A percentile compares a stretch with the other conserved stretches of the same genome.
Conservation (phyloP, 208 protist genomes). For the Leptomonas pyrrhocoris region DNA sequence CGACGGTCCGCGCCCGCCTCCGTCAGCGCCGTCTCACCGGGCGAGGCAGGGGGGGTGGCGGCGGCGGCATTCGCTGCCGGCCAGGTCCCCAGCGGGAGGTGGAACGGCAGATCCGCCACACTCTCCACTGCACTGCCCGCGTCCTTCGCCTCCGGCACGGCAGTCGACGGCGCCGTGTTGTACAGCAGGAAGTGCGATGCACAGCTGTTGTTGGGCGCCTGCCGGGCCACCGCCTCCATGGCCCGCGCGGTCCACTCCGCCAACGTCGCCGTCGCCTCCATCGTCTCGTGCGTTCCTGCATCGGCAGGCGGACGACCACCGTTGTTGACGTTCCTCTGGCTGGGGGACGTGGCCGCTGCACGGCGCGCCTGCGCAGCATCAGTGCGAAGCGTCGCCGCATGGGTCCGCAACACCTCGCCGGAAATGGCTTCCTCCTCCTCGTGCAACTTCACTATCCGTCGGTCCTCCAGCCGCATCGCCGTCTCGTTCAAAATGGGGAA, state of each 20-base stretch:
- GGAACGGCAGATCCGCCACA: background rate
- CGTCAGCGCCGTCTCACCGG: too few relatives aligned
- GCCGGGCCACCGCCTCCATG: background rate
- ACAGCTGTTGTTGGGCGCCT: background rate
- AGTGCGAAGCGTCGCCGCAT: slow-evolving; percentile 10
- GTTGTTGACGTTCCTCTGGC: too few relatives aligned
- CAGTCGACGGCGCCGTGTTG: too few relatives aligned
- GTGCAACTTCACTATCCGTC: slow-evolving; percentile 1
- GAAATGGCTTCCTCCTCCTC: slow-evolving; percentile 12
- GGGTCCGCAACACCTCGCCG: slow-evolving; percentile 1
- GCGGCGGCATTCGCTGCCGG: too few relatives aligned
- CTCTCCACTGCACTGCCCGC: too few relatives aligned
- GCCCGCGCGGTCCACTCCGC: background rate
- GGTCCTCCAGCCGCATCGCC: slow-evolving; percentile 14
- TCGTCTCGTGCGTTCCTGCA: too few relatives aligned
- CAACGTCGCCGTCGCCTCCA: background rate
- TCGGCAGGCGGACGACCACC: too few relatives aligned
- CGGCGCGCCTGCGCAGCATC: background rate
- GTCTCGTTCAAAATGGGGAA: slow-evolving; percentile 28
- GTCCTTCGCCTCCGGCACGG: too few relatives aligned
- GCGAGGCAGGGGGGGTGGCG: too few relatives aligned
- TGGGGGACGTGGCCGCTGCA: too few relatives aligned
- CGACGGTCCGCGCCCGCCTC: too few relatives aligned
- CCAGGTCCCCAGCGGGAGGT: too few relatives aligned
- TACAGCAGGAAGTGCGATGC: background rate